Evolutionary conservation across 177 flowering plant species (phyloP).

Genomic region (Vitis hybrid): DNA sequence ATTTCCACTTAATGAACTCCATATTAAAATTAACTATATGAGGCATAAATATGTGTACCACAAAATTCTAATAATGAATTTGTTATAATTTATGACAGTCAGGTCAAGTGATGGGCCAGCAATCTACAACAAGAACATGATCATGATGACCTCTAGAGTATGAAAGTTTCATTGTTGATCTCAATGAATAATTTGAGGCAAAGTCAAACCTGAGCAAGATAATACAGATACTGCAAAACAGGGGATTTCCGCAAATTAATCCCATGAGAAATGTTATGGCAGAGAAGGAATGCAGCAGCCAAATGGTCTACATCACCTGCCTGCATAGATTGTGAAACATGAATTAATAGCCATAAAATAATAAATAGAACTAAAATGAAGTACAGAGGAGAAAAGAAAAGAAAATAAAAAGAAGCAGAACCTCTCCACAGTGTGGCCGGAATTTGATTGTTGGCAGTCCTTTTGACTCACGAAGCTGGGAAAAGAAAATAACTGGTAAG

Average conservation of each 20-base stretch:
- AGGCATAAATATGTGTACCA: no score
- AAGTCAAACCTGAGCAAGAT: conserved; percentile 57
- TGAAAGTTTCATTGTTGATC: background rate
- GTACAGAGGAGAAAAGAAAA: no score
- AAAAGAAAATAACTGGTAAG: background rate
- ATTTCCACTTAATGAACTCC: no score
- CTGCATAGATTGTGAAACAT: conserved; percentile 25
- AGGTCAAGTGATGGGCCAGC: background rate
- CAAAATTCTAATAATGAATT: no score
- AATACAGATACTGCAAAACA: conserved; percentile 62
- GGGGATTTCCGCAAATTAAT: conserved; percentile 58
- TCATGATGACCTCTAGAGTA: background rate
- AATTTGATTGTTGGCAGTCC: conserved; percentile 58
- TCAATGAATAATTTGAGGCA: background rate
- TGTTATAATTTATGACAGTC: no score
- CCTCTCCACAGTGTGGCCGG: conserved; percentile 76
- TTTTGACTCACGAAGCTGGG: conserved; percentile 69
- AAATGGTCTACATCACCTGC: conserved; percentile 70
- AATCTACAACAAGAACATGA: background rate
- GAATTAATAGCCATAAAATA: background rate
- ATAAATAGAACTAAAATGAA: background rate
- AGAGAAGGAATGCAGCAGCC: conserved; percentile 58
- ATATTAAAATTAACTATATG: no score
- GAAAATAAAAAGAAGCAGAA: conserved; percentile 8
- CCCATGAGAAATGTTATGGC: conserved; percentile 65